A percentile compares a stretch with the other conserved stretches of the same genome.
phyloP scores from a whole-genome alignment of 352 stramenopile genomes.

The Aphanomyces invadans region DNA sequence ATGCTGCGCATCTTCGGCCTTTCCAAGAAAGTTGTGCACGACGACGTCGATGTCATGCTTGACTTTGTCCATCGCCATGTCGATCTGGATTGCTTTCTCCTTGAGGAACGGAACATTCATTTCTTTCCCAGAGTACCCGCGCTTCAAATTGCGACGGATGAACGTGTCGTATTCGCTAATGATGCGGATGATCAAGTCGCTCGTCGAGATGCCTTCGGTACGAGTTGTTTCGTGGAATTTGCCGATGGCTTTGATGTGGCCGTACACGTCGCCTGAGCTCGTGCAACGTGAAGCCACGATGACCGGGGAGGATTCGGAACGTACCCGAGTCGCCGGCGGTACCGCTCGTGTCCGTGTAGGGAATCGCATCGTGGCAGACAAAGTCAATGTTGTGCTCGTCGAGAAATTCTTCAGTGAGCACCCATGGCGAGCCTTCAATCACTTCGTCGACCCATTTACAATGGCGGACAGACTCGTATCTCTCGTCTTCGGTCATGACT shows the following conservation, averaged over 20 bases:
- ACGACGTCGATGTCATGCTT: conserved; percentile 70
- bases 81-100: conserved; percentile 82
- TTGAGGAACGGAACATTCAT: conserved; percentile 89
- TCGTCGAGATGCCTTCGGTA: conserved; percentile 85
- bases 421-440: conserved; percentile 80
- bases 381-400: conserved; percentile 83
- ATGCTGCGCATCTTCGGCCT: conserved; percentile 74
- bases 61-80: conserved; percentile 79
- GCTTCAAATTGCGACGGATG: conserved; percentile 82
- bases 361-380: conserved; percentile 82
- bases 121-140: conserved; percentile 85
- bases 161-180: conserved; percentile 90
- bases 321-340: conserved; percentile 42
- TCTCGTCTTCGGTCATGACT: conserved; percentile 82
- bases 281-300: background rate
- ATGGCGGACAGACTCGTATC: conserved; percentile 79
- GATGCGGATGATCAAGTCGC: conserved; percentile 85
- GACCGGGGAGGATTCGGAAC: background rate
- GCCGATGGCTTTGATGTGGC: conserved; percentile 78
- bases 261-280: conserved; percentile 56
- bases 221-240: conserved; percentile 79
- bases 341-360: conserved; percentile 73
- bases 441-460: conserved; percentile 86
- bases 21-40: conserved; percentile 69
- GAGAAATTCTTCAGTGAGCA: conserved; percentile 76